Base-by-base conservation (phyloP, 225 moss, liverwort and hornwort genomes). In the Pleurozium schreberi region DNA sequence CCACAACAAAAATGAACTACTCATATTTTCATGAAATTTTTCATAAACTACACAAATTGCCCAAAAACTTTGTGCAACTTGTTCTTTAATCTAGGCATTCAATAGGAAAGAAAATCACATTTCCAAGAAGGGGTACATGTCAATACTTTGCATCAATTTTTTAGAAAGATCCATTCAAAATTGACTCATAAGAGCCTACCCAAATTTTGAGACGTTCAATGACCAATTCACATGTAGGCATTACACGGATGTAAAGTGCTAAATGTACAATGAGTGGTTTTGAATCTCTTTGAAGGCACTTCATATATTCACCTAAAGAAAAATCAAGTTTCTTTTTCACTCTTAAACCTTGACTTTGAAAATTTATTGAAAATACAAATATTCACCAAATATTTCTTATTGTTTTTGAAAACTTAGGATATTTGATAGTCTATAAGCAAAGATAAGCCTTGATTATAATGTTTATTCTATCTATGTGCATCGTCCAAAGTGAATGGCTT, bases 151-250 rank as follows among this genome's bases (percentile, higher is more conserved):
- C 4, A 3, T 42, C 14, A 70, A 70, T 14, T 26, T 70, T 40
- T 70, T 3, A 42, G 2, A 70, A 70, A 8, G 5, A 69, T 23
- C 0, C 5, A 40, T 69, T 69, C 14, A 69, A 69, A 40, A 69
- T 25, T 40, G 8, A 14, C 42, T 27, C 6, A 43, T 43, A 26
- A 1, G 17, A 43, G 10, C 10, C 0, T 17, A 1, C 2, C 10
- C 9, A 2, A 43, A 71, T 43, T 71, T 26, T 45, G 3, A 71
- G 28, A 17, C 10, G 3, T 43, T 71, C 28, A 71, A 45, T 28
- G 5, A 71, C 17, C 6, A 28, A 45, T 45, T 2, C 5, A 73
- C 10, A 0, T n/a, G n/a, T n/a, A n/a, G n/a, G 17, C 3, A 2
- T 10, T 45, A 6, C 28, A 45, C 10, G 3, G 15, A 3, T 43